Base-by-base conservation (phyloP, 192 early-diverging fungal genomes). In the Anaeromyces robustus region DNA sequence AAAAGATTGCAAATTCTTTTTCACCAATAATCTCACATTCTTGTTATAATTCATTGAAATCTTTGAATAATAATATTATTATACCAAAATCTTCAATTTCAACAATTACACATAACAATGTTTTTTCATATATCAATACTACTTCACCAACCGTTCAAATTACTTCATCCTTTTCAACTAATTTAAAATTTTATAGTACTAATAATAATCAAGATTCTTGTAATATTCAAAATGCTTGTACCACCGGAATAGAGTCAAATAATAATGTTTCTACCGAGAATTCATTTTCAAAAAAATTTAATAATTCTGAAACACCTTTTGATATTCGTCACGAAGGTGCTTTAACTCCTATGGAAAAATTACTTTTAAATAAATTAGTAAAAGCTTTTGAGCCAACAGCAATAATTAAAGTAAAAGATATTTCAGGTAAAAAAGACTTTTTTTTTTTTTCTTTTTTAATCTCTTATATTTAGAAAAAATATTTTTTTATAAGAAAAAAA, bases 371-470 rank as follows among this genome's bases (percentile, higher is more conserved):
- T 77, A 95, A 95, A 85, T 90, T 97, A 29, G 83, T 84, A 34
- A 82, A 87, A 43, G 89, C 89, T 84, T 89, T 97, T 28, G 79
- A 86, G 29, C 93, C 96, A 77, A 88, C 87, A 77, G 52, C 52
- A 0, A 89, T 86, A 80, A 89, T 97, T 17, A 77, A 87, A 6
- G 96, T 97, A 14, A 85, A 87, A 43, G 96, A 97, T 84, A 89
- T 95, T 30, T 96, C 95, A 77, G 94, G 95, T 94, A 83, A 31
- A 34, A 34, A 34, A 34, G 12, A 34, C 5, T 34, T 34, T 34
- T 34, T 34, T 34, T 7, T 7, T 7, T 7, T 34, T 34, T 34
- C 4, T 34, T 34, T 34, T 34, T 34, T 34, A 34, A 34, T 34
- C 12, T 34, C 4, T 7, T 34, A 34, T 34, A 7, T 34, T 34